A percentile compares a stretch with the other conserved stretches of the same genome.
Evolutionary conservation across 306 rosid species (phyloP).

Genomic region (Cicer yamashitae): DNA sequence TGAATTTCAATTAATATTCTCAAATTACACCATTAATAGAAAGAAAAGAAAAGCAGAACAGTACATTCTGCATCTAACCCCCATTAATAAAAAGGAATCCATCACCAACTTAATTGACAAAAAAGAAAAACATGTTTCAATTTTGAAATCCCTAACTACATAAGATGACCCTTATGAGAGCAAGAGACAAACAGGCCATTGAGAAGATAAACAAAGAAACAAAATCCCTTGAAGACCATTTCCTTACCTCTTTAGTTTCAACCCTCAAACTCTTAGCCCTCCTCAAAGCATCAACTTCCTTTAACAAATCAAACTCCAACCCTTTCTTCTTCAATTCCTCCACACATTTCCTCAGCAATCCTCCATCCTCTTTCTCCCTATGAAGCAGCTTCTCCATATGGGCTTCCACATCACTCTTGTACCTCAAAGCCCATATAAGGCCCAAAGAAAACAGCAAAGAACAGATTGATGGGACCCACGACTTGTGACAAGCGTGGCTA

Average conservation of each 20-base stretch:
- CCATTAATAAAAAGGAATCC: background rate
- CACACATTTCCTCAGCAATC: constrained; percentile 69
- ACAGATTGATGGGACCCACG: constrained; percentile 86
- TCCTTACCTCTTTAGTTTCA: constrained; percentile 66
- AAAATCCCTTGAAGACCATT: constrained; percentile 89
- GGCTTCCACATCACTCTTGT: constrained; percentile 81
- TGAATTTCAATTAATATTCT: constrained; percentile 18
- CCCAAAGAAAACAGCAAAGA: constrained; percentile 79
- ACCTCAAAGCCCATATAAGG: constrained; percentile 80
- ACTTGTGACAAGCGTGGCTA: constrained; percentile 56
- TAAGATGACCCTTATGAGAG: constrained; percentile 69
- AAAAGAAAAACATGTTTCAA: background rate
- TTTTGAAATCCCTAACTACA: constrained; percentile 54
- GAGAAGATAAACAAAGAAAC: constrained; percentile 73
- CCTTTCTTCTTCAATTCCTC: constrained; percentile 93
- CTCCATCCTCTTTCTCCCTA: constrained; percentile 84
- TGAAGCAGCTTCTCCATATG: constrained; percentile 79
- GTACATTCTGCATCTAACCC: constrained; percentile 65
- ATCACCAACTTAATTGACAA: background rate
- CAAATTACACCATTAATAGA: constrained; percentile 29
- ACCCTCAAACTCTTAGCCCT: constrained; percentile 88
- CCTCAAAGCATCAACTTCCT: constrained; percentile 92
- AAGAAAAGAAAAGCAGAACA: constrained; percentile 64
- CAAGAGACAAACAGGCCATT: constrained; percentile 74
- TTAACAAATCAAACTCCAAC: constrained; percentile 82